Evolutionary conservation across 2,329 filamentous ascomycete species (phyloP), one percentile per base, ranked within the genome.

Genomic region (Trichoderma oligosporum): DNA sequence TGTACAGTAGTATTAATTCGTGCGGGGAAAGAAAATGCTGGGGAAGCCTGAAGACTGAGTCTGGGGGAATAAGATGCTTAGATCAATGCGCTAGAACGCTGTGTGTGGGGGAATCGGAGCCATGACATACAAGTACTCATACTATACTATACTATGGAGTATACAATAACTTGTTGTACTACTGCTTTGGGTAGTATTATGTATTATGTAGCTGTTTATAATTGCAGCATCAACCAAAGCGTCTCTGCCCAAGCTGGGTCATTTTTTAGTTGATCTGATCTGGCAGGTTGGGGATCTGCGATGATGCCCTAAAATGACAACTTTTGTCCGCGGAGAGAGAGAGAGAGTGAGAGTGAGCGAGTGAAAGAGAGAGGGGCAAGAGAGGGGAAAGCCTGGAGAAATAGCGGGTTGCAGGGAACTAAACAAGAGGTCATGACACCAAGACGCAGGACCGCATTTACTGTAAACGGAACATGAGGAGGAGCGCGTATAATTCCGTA

Each of bases 31-130:
- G n/a, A 20, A 35, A n/a, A 55, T 53, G 51, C 51, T 55, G 51
- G 51, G 51, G 51, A 46, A 55, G 51, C 51, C 51, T 41, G 41
- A 55, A 55, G 11, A 24, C 51, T 31, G 51, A 55, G 33, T 55
- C 51, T 46, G 51, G 51, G 48, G 51, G 51, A 55, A 55, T 55
- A 46, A 46, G 51, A 55, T 46, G 51, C 51, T 38, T 46, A 55
- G 51, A 25, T 51, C 22, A 16, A 33, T 16, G 33, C 33, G 14
- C 51, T 27, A 14, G 51, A 22, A 18, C 31, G 11, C 39, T 16
- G 25, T 55, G 22, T 55, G 51, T 31, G 51, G 51, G 51, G 51
- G 51, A 46, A 45, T 55, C 16, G 51, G 51, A 14, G n/a, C 38
- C 51, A 29, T 7, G 39, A 33, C 29, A 55, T 29, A 12, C n/a